These are phyloP conservation scores for Agrostemma githago DNA, from an alignment of 148 eudicot genomes.

Conservation along the genomic window DNA sequence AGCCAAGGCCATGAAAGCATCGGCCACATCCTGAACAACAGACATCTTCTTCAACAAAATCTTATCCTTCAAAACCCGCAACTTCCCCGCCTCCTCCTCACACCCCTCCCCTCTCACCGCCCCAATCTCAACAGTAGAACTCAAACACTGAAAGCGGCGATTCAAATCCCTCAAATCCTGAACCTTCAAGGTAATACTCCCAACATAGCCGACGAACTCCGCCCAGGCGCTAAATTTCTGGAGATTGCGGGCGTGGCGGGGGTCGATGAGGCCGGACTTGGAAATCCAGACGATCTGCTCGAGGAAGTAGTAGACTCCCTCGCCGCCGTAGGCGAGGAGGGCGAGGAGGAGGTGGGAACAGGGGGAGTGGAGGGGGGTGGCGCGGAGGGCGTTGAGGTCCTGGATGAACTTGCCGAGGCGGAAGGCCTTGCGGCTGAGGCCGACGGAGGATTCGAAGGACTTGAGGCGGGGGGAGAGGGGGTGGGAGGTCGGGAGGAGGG, in stretches of 20 bases:
- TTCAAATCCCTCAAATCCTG: conserved; percentile 52
- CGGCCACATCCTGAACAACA: conserved; percentile 78
- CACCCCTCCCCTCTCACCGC: conserved; percentile 33
- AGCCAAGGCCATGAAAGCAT: conserved; percentile 82
- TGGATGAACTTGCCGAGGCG: conserved; percentile 90
- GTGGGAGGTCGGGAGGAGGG: conserved; percentile 37
- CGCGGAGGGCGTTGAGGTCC: conserved; percentile 63
- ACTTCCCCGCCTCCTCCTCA: conserved; percentile 33
- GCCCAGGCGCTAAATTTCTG: conserved; percentile 77
- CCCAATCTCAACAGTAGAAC: conserved; percentile 37
- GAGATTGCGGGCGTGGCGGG: conserved; percentile 24
- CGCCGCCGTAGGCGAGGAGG: conserved; percentile 72
- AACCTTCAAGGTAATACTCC: conserved; percentile 65
- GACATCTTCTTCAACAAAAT: conserved; percentile 68
- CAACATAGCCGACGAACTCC: conserved; percentile 73
- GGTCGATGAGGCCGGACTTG: conserved; percentile 67
- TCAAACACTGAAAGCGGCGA: conserved; percentile 44
- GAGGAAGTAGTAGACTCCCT: conserved; percentile 75
- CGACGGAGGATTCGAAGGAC: conserved; percentile 73
- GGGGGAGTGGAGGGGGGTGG: conserved; percentile 5
- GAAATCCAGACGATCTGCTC: conserved; percentile 86
- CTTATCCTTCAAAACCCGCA: conserved; percentile 53
- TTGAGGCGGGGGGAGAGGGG: conserved; percentile 44
- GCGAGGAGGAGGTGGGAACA: conserved; percentile 25
- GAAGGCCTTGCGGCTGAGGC: conserved; percentile 86